These are phyloP conservation scores for Camillea tinctor DNA, from an alignment of 2,329 filamentous ascomycete genomes.

Conservation along the genomic window DNA sequence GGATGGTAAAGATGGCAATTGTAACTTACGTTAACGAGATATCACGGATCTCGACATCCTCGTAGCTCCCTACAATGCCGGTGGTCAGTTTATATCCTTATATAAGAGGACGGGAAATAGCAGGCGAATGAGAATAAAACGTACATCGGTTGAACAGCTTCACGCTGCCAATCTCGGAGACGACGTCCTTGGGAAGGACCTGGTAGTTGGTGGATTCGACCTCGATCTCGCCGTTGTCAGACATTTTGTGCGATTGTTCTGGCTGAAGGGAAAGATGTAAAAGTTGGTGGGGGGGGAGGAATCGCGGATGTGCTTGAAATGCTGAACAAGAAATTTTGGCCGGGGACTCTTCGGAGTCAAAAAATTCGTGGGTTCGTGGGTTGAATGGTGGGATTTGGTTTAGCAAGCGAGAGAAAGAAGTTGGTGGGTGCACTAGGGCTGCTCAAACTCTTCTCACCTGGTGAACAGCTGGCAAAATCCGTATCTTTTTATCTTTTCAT, in stretches of 20 bases:
- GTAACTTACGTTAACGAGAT: constrained; percentile 96
- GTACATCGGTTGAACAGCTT: constrained; percentile 72
- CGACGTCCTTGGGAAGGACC: constrained; percentile 78
- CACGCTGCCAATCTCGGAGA: constrained; percentile 71
- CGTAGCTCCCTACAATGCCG: constrained; percentile 61
- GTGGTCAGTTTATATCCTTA: constrained; percentile 22
- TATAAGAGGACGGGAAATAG: constrained; percentile 20
- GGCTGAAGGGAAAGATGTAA: constrained; percentile 18
- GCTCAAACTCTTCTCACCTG: not conserved
- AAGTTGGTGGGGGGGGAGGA: constrained; percentile 31
- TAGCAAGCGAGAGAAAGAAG: not conserved
- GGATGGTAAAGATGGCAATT: constrained; percentile 23
- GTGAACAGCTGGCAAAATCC: constrained; percentile 3
- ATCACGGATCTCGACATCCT: constrained; percentile 99
- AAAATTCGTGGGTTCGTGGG: constrained; percentile 26
- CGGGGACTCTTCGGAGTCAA: constrained; percentile 22
- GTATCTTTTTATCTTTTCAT: too few relatives aligned
- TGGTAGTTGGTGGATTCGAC: constrained; percentile 63
- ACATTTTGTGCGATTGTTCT: constrained; percentile 57
- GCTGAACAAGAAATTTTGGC: constrained; percentile 31
- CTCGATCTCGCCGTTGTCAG: constrained; percentile 79
- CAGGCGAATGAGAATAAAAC: constrained; percentile 8
- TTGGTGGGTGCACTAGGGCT: constrained; percentile 19
- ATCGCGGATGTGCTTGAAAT: constrained; percentile 31
- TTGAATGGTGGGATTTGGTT: constrained; percentile 7